Evolutionary conservation across 2,329 filamentous ascomycete species (phyloP), one percentile per base, ranked within the genome.

Genomic region (Pseudogymnoascus pannorum): DNA sequence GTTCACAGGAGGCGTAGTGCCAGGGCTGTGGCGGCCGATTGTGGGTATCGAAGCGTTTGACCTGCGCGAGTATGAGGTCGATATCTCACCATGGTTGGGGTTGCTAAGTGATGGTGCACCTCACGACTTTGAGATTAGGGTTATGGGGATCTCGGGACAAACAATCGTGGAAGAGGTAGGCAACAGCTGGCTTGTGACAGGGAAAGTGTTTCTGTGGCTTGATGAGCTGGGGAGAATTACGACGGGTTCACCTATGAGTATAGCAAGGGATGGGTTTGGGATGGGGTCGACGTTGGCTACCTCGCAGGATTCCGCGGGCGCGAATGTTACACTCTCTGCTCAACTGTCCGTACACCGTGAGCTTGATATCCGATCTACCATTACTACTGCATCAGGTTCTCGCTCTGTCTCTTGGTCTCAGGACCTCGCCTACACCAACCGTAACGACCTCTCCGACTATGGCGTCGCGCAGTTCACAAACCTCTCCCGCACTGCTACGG

Each of bases 11-110:
- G 90, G 90, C 1, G 79, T 95, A 5, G 86, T 88, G 1, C 89
- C 89, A 4, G 84, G 85, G 1, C 80, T 94, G 38, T 91, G 92
- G 81, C 79, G 89, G 5, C 91, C 91, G 0, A 81, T 94, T 60
- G 90, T 89, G 2, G 89, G 89, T 1, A 84, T 89, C 18, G 86
- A 94, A 68, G 85, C 89, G 0, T 94, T 91, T 70, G 89, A 94
- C 69, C 77, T 95, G 22, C 78, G 82, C 48, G 89, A 94, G 71
- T 85, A 90, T 65, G 88, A 94, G 71, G 89, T 95, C 64, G 91
- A 95, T 69, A 85, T 95, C 57, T 87, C 89, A 1, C 86, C 89
- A 0, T 94, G 87, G 78, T 76, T 94, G 2, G 84, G 87, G 0
- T 62, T 87, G 1, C 78, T 94, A 0, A 86, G 82, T 65, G 85